Conservation (phyloP, 1,284 basidiomycete species). For the Moesziomyces sp. region DNA sequence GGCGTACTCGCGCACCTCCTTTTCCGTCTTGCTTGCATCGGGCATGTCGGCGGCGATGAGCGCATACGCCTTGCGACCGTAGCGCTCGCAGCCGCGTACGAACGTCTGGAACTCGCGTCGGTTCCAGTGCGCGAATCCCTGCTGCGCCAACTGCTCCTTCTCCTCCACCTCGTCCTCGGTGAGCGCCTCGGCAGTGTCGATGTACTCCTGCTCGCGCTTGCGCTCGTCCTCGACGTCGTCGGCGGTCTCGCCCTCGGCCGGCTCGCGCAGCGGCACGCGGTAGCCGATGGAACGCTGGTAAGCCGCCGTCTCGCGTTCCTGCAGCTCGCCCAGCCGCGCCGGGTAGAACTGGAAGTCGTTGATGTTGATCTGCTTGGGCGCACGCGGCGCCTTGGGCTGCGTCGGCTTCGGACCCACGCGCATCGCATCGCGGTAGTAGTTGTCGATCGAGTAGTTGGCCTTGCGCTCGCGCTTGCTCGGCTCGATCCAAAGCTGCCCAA, state of each 20-base stretch:
- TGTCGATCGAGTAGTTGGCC: slow-evolving; percentile 84
- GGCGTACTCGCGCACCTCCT: slow-evolving; percentile 84
- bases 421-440: slow-evolving; percentile 86
- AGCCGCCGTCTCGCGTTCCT: slow-evolving; percentile 78
- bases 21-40: slow-evolving; percentile 74
- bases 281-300: slow-evolving; percentile 78
- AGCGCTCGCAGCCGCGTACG: slow-evolving; percentile 82
- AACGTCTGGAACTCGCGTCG: slow-evolving; percentile 93
- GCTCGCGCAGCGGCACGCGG: slow-evolving; percentile 77
- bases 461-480: slow-evolving; percentile 96
- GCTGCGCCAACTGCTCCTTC: slow-evolving; percentile 70
- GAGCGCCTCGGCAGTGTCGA: slow-evolving; percentile 72
- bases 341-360: slow-evolving; percentile 99
- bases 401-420: slow-evolving; percentile 78
- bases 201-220: slow-evolving; percentile 79
- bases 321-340: slow-evolving; percentile 80
- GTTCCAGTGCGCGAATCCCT: slow-evolving; percentile 70
- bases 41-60: slow-evolving; percentile 84
- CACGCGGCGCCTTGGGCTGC: slow-evolving; percentile 82
- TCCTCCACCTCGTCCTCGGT: slow-evolving; percentile 82
- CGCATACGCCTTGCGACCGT: slow-evolving; percentile 84
- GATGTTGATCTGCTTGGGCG: slow-evolving; percentile 89
- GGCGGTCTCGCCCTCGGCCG: slow-evolving; percentile 70
- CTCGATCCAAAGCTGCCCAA: slow-evolving; percentile 76
- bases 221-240: slow-evolving; percentile 69